These are phyloP conservation scores for Monascus purpureus DNA, from an alignment of 495 filamentous ascomycete genomes.

Conservation along the genomic window DNA sequence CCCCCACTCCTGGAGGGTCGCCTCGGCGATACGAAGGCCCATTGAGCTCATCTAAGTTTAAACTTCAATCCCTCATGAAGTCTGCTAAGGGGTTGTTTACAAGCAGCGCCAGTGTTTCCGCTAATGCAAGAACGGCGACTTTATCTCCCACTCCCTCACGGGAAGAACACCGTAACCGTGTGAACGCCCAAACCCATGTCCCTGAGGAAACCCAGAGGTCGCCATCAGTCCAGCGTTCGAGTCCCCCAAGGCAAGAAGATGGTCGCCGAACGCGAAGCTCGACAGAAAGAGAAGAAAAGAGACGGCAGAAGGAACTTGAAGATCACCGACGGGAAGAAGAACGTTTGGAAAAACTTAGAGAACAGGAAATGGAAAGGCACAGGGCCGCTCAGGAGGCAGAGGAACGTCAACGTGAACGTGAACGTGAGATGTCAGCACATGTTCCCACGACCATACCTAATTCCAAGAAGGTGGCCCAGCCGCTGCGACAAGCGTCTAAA, in stretches of 20 bases:
- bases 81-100: slow-evolving; percentile 72
- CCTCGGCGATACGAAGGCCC: slow-evolving; percentile 65
- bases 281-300: slow-evolving; percentile 54
- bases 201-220: slow-evolving; percentile 4
- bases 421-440: slow-evolving; percentile 14
- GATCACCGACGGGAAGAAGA: slow-evolving; percentile 33
- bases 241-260: slow-evolving; percentile 29
- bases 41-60: slow-evolving; percentile 76
- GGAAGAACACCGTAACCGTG: slow-evolving; percentile 9
- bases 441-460: slow-evolving; percentile 21
- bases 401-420: slow-evolving; percentile 17
- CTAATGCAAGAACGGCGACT: slow-evolving; percentile 55
- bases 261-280: slow-evolving; percentile 58
- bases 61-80: slow-evolving; percentile 74
- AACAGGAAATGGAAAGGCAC: slow-evolving; percentile 42
- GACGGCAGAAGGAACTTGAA: slow-evolving; percentile 43
- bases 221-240: slow-evolving; percentile 12
- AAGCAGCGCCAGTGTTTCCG: slow-evolving; percentile 63
- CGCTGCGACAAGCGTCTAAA: slow-evolving; percentile 34
- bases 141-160: slow-evolving; percentile 20
- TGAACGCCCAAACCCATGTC: slow-evolving; percentile 6
- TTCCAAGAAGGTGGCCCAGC: slow-evolving; percentile 28
- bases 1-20: slow-evolving; percentile 57
- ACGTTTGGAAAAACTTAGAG: slow-evolving; percentile 41
- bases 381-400: slow-evolving; percentile 26